Base-by-base conservation (phyloP, 331 rosid species). In the Quercus phellos region DNA sequence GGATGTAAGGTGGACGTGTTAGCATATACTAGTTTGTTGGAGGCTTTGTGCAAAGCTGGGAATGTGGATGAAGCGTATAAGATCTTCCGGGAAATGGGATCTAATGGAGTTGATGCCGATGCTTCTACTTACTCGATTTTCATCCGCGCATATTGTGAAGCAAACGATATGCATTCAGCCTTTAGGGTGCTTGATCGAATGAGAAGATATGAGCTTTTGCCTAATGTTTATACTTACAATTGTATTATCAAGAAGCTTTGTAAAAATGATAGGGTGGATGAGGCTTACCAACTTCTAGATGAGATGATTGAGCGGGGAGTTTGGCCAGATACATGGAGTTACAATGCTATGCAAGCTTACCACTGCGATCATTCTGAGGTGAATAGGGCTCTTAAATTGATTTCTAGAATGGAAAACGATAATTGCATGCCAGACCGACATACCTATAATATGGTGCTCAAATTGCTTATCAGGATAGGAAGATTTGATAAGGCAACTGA, bases 311-410 rank as follows among this genome's bases (percentile, higher is more conserved):
- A 87, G 32, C 84, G 76, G 10, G 91, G 97, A 74, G 86, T 80
- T 59, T 70, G 43, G 26, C 97, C 98, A 1, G 96, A 94, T 86
- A 19, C 63, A 4, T 92, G 97, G 98, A 88, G 93, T 83, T 94
- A 92, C 68, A 94, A 94, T 77, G 81, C 93, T 59, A 84, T 94
- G 79, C 93, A 77, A 76, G 95, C 98, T 67, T 92, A 87, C 80
- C 97, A 94, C 81, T 94, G 97, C 79, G 94, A 90, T 32, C 96
- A 90, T 24, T 80, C 79, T 22, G 97, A 94, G 83, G 95, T 94
- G 50, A 89, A 80, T 32, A 85, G 77, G 82, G 88, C 98, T 80
- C 90, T 92, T 55, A 89, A 72, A 76, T 84, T 94, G 70, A 83
- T 90, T 29, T 73, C 79, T 43, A 88, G 91, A 79, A 92, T 94